phyloP scores from a whole-genome alignment of 306 rosid species.

The Prunus mume region DNA sequence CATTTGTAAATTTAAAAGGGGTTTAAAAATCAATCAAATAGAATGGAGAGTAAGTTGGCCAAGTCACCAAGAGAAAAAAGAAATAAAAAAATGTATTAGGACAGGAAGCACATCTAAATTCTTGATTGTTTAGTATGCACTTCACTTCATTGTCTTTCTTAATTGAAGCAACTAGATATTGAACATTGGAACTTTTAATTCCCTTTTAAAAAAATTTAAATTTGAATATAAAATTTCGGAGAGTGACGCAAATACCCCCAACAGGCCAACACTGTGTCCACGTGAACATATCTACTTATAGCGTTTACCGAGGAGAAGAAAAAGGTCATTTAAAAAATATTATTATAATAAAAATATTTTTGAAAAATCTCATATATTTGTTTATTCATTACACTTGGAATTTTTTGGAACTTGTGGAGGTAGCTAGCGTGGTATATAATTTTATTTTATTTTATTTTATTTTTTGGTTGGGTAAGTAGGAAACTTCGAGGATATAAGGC shows the following conservation, averaged over 20 bases:
- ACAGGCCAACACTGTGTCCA: not conserved
- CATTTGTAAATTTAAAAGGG: too few relatives aligned
- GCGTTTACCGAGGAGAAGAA: not conserved
- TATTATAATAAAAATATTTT: not conserved
- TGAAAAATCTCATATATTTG: not conserved
- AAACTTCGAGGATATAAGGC: not conserved
- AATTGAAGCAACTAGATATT: not conserved
- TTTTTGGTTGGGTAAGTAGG: not conserved
- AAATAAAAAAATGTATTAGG: too few relatives aligned
- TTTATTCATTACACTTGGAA: not conserved
- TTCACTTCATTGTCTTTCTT: not conserved
- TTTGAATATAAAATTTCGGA: not conserved
- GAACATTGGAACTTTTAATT: not conserved
- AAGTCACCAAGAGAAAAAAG: too few relatives aligned
- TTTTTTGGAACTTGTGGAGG: slow-evolving; percentile 9
- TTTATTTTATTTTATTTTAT: not conserved
- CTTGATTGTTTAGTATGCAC: too few relatives aligned
- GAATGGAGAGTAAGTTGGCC: too few relatives aligned
- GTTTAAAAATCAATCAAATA: too few relatives aligned
- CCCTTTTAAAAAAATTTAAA: too few relatives aligned
- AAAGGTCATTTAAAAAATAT: not conserved
- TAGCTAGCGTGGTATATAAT: not conserved
- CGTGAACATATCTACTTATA: not conserved
- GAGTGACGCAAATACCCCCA: not conserved
- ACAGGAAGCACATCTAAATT: too few relatives aligned